phyloP scores from a whole-genome alignment of 2,329 filamentous ascomycete genomes.

The Exophiala sp. region DNA sequence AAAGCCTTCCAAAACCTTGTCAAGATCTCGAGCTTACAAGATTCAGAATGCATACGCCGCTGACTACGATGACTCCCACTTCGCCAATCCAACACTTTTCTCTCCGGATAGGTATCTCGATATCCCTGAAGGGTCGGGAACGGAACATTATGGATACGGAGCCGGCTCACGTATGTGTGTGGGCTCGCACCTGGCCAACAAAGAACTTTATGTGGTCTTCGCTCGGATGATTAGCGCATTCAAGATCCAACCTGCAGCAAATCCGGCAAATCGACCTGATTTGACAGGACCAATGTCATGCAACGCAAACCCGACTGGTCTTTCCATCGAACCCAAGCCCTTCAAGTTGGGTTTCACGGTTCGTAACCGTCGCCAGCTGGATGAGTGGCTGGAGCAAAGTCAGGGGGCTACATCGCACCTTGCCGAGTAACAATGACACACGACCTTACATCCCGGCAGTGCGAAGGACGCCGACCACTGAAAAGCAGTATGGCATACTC shows the following conservation, averaged over 20 bases:
- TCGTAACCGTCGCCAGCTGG: not conserved
- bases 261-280: conserved; percentile 5
- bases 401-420: not conserved
- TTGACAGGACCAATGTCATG: conserved; percentile 27
- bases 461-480: no score
- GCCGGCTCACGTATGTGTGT: conserved; percentile 26
- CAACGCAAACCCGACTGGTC: conserved; percentile 22
- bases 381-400: conserved; percentile 2
- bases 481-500: no score
- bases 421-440: not conserved
- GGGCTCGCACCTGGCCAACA: conserved; percentile 27
- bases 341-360: conserved; percentile 16
- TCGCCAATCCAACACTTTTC: conserved; percentile 60
- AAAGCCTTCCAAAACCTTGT: not conserved
- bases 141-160: conserved; percentile 35
- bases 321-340: conserved; percentile 8
- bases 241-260: conserved; percentile 16
- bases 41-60: conserved; percentile 66
- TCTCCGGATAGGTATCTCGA: conserved; percentile 65
- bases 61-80: conserved; percentile 67
- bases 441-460: no score
- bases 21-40: not conserved
- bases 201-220: conserved; percentile 27
- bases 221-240: conserved; percentile 25
- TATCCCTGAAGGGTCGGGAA: conserved; percentile 49